Conservation (phyloP, 441 rosid genomes). For the Capsella rubella region DNA sequence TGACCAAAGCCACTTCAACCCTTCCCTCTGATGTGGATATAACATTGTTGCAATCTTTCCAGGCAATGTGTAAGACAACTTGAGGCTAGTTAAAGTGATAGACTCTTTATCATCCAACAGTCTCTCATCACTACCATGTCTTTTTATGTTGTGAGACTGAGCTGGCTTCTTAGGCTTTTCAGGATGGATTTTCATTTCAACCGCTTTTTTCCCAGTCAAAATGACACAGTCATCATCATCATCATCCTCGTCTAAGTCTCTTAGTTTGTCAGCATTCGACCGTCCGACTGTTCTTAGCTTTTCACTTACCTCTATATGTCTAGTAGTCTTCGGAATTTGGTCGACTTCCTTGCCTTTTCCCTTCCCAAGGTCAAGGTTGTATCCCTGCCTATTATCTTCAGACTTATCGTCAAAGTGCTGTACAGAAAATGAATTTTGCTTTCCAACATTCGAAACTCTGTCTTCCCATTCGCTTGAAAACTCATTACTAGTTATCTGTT, state of each 20-base stretch:
- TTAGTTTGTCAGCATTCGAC: slow-evolving; percentile 48
- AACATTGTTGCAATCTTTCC: slow-evolving; percentile 69
- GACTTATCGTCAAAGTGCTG: slow-evolving; percentile 42
- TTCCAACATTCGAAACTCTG: slow-evolving; percentile 34
- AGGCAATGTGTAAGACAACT: slow-evolving; percentile 59
- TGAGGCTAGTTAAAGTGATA: slow-evolving; percentile 59
- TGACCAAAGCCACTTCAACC: slow-evolving; percentile 95
- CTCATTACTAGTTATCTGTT: slow-evolving; percentile 16
- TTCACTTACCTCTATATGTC: slow-evolving; percentile 45
- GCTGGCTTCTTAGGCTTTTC: slow-evolving; percentile 44
- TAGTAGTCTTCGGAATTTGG: slow-evolving; percentile 42
- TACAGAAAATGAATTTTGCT: slow-evolving; percentile 40
- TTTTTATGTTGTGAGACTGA: slow-evolving; percentile 34
- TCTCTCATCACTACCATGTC: slow-evolving; percentile 47
- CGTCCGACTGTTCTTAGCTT: slow-evolving; percentile 51
- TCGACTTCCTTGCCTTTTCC: slow-evolving; percentile 40
- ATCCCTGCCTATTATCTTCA: slow-evolving; percentile 44
- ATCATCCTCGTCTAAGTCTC: slow-evolving; percentile 50
- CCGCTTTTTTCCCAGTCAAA: slow-evolving; percentile 47
- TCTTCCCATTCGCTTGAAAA: slow-evolving; percentile 29
- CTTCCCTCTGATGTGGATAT: slow-evolving; percentile 89
- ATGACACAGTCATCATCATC: slow-evolving; percentile 57
- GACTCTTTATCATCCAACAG: slow-evolving; percentile 56
- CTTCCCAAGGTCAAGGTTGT: slow-evolving; percentile 38
- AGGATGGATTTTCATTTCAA: slow-evolving; percentile 38